These are phyloP conservation scores for Oleoguttula mirabilis DNA, from an alignment of 495 filamentous ascomycete genomes.

Conservation along the genomic window DNA sequence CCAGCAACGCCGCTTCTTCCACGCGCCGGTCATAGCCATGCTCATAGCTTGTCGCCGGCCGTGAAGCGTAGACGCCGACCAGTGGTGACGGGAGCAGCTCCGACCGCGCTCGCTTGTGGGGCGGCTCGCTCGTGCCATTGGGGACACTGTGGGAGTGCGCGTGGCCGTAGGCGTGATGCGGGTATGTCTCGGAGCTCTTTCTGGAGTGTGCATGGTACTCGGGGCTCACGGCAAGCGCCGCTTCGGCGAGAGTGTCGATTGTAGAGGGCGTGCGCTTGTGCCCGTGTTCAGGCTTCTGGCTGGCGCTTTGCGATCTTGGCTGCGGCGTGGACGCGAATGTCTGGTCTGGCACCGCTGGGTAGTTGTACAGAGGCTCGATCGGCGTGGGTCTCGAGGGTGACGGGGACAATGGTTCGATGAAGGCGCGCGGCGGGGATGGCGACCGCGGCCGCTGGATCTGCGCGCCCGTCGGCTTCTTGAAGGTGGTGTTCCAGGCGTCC, in stretches of 20 bases:
- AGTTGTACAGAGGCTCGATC: conserved; percentile 19
- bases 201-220: conserved; percentile 4
- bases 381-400: conserved; percentile 4
- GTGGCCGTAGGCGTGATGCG: conserved; percentile 11
- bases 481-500: conserved; percentile 14
- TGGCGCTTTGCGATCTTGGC: conserved; percentile 1
- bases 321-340: too few relatives aligned
- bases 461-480: conserved; percentile 4
- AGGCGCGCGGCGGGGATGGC: conserved; percentile 26
- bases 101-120: conserved; percentile 49
- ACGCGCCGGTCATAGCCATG: conserved; percentile 19
- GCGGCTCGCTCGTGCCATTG: conserved; percentile 34
- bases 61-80: conserved; percentile 27
- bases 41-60: conserved; percentile 36
- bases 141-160: conserved; percentile 2
- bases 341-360: conserved; percentile 16
- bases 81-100: conserved; percentile 43
- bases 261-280: conserved; percentile 21
- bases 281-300: not conserved
- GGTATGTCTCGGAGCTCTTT: conserved; percentile 12
- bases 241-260: conserved; percentile 28
- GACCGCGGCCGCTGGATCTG: conserved; percentile 19
- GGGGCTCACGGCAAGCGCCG: conserved; percentile 25
- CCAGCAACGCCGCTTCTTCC: conserved; percentile 19
- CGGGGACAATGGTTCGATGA: conserved; percentile 29